phyloP scores from a whole-genome alignment of 495 filamentous ascomycete genomes.

The Penicillium argentinense region DNA sequence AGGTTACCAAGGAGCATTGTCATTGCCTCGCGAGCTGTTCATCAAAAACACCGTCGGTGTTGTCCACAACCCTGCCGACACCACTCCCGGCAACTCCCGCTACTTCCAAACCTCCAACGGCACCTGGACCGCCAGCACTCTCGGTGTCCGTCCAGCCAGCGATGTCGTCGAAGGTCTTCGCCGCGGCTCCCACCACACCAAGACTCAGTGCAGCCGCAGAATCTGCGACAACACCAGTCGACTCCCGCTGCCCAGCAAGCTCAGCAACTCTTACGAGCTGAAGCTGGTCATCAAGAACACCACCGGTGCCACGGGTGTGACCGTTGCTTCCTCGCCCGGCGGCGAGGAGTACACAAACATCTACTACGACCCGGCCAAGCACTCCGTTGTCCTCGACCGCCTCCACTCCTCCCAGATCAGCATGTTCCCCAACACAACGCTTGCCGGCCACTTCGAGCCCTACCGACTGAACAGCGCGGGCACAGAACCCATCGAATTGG shows the following conservation, averaged over 20 bases:
- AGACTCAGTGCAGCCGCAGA: constrained; percentile 3
- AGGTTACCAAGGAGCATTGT: constrained; percentile 15
- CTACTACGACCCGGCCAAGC: constrained; percentile 12
- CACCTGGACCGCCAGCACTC: constrained; percentile 18
- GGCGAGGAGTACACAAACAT: constrained; percentile 18
- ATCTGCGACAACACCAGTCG: constrained; percentile 4
- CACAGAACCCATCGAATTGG: constrained; percentile 12
- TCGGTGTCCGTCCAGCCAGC: constrained; percentile 12
- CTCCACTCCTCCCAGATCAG: constrained; percentile 11
- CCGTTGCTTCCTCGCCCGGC: constrained; percentile 11
- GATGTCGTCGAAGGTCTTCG: constrained; percentile 15
- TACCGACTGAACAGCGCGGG: constrained; percentile 1
- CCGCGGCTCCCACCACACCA: constrained; percentile 7
- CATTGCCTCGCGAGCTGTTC: constrained; percentile 15
- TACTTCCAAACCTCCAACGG: constrained; percentile 9
- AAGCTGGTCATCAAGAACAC: constrained; percentile 9
- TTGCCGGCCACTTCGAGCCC: constrained; percentile 14
- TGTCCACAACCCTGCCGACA: background rate
- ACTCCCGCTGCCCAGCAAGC: background rate
- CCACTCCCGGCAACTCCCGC: constrained; percentile 3
- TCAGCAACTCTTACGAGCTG: constrained; percentile 12
- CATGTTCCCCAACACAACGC: constrained; percentile 5
- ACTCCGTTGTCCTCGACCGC: constrained; percentile 12
- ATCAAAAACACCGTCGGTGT: constrained; percentile 12
- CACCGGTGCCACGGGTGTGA: constrained; percentile 10